These are phyloP conservation scores for Eucalyptus microcorys DNA, from an alignment of 345 rosid species.

Conservation along the genomic window DNA sequence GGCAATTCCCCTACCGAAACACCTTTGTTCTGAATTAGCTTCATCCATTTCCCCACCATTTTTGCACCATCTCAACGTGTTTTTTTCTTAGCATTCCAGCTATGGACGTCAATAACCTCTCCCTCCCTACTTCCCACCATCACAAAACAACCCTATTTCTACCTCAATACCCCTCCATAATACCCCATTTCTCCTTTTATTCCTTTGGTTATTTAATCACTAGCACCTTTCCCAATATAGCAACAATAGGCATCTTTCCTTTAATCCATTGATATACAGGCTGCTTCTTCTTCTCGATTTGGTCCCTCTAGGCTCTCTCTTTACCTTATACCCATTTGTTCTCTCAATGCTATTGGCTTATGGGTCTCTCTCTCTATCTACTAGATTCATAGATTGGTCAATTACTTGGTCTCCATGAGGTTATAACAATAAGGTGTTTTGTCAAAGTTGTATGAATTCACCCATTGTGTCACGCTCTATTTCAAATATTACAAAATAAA, in stretches of 20 bases:
- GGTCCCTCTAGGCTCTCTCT: not conserved
- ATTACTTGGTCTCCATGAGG: too few species aligned
- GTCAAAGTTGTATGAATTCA: too few species aligned
- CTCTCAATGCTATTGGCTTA: not conserved
- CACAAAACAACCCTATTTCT: not conserved
- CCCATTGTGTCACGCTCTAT: too few species aligned
- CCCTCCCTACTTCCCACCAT: not conserved
- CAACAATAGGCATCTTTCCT: not conserved
- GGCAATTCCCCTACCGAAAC: not conserved
- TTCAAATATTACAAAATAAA: too few species aligned
- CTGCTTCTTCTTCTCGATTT: not conserved
- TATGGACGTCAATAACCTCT: not conserved
- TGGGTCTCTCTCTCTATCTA: not conserved
- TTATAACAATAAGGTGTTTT: too few species aligned
- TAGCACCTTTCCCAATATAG: not conserved
- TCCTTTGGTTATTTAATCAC: not conserved
- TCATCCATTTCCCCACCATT: not conserved
- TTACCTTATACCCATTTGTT: not conserved
- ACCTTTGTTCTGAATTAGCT: not conserved
- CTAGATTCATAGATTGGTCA: too few species aligned
- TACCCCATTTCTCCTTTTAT: not conserved
- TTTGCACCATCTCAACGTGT: accelerated
- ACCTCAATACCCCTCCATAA: not conserved
- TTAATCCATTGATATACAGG: not conserved
- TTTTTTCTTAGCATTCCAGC: not conserved